Evolutionary conservation across 768 basidiomycete genomes (phyloP).

Genomic region (Xerocomellus dryophilus): DNA sequence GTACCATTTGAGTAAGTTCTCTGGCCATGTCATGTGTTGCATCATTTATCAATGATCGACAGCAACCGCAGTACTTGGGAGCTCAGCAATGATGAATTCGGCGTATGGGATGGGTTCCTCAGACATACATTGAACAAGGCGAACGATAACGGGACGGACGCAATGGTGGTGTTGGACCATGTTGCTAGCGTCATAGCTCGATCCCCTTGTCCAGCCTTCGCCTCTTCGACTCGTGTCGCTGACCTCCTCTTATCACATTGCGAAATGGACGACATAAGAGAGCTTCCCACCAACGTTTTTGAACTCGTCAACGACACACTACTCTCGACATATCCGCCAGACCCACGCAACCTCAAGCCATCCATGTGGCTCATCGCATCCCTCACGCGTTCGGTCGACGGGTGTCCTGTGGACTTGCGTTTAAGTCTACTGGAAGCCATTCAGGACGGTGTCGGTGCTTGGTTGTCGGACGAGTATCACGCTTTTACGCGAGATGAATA

Average conservation of each 20-base stretch:
- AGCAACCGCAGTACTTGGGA: conserved; percentile 50
- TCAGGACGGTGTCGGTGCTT: conserved; percentile 54
- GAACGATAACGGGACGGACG: conserved; percentile 58
- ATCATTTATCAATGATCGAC: conserved; percentile 7
- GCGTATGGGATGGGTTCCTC: conserved; percentile 59
- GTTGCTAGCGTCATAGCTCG: conserved; percentile 48
- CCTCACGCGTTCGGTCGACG: conserved; percentile 51
- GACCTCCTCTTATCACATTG: conserved; percentile 60
- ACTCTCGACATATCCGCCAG: conserved; percentile 63
- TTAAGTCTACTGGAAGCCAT: conserved; percentile 44
- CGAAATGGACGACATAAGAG: conserved; percentile 47
- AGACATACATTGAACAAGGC: conserved; percentile 50
- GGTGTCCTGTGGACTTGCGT: conserved; percentile 49
- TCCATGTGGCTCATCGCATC: conserved; percentile 63
- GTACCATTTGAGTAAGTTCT: conserved; percentile 60
- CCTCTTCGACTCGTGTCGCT: conserved; percentile 50
- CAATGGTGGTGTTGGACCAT: conserved; percentile 50
- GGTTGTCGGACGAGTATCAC: conserved; percentile 60
- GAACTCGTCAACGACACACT: conserved; percentile 62
- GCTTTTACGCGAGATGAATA: conserved; percentile 55
- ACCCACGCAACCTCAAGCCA: conserved; percentile 47
- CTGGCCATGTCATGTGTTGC: background rate
- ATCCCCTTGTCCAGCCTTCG: conserved; percentile 38
- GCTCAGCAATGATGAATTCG: conserved; percentile 50
- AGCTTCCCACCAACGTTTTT: conserved; percentile 52